These are phyloP conservation scores for Irpex sp. DNA, from an alignment of 1,284 basidiomycete species.

Conservation along the genomic window DNA sequence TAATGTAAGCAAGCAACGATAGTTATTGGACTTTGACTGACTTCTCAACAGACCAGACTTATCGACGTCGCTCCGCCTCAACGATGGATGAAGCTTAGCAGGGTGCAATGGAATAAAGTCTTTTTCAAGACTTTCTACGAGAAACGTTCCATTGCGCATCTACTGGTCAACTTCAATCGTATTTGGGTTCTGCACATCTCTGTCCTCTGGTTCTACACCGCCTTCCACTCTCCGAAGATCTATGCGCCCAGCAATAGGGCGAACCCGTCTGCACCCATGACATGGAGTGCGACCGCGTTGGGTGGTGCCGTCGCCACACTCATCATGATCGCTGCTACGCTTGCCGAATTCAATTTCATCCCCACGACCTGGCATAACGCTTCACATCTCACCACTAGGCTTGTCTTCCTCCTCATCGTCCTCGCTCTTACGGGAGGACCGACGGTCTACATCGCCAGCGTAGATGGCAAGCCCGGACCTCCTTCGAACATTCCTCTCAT, in stretches of 20 bases:
- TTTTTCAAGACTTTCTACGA: conserved; percentile 98
- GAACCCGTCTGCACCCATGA: conserved; percentile 71
- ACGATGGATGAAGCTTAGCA: conserved; percentile 87
- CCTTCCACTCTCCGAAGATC: conserved; percentile 93
- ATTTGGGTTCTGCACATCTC: conserved; percentile 93
- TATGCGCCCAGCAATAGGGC: conserved; percentile 71
- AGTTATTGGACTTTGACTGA: conserved; percentile 3
- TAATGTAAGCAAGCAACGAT: conserved; percentile 49
- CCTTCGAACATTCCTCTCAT: conserved; percentile 69
- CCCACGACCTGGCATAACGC: conserved; percentile 99
- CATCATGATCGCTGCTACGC: conserved; percentile 90
- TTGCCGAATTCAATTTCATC: conserved; percentile 92
- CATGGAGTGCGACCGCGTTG: conserved; percentile 89
- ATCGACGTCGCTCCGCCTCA: conserved; percentile 88
- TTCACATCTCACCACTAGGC: conserved; percentile 85
- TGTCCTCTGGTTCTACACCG: conserved; percentile 92
- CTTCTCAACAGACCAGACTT: conserved; percentile 65
- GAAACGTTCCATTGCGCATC: conserved; percentile 88
- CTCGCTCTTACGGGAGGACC: conserved; percentile 86
- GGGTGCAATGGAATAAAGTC: conserved; percentile 87
- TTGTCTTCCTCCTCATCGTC: conserved; percentile 83
- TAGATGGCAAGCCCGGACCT: conserved; percentile 54
- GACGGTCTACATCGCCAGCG: conserved; percentile 86
- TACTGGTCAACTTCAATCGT: conserved; percentile 96
- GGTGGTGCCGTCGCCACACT: conserved; percentile 87